Evolutionary conservation across 164 flowering plant species (phyloP), one percentile per base, ranked within the genome.

Genomic region (Brasenia schreberi): DNA sequence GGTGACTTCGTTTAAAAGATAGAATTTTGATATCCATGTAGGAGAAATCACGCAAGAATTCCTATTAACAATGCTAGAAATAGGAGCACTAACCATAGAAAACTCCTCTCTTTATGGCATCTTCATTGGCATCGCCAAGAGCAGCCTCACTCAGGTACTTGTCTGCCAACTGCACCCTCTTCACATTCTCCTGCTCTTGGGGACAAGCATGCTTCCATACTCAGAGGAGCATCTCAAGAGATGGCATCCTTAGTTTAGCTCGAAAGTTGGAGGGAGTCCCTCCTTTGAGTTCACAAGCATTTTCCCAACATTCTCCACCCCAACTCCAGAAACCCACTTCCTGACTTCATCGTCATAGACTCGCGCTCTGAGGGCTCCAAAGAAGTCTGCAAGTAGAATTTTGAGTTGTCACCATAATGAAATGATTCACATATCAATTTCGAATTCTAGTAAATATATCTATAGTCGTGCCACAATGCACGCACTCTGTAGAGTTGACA

Each of bases 131-230:
- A 19, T 79, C 78, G 60, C 82, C 85, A 6, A 82, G 80, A 56
- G 82, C 81, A 4, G 83, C 82, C 66, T 79, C 82, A 42, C 66
- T 76, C 73, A 78, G 6, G 74, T 78, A 78, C 64, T 71, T 78
- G 69, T 82, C 85, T 9, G 85, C 81, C 76, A 82, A 72, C 66
- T 82, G 85, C 65, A 82, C 83, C 73, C 85, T 79, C 85, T 82
- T 82, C 72, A 82, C 85, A 69, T 82, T 82, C 58, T 79, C 83
- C 65, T 82, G 83, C 73, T 82, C 85, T 63, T 69, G 64, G 27
- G 64, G 27, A 82, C 85, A 59, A 82, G 79, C 85, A 78, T 82
- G 74, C 70, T 59, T 5, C 80, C 85, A 62, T 80, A 82, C 69
- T 80, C 80, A 0, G n/a, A 82, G 76, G 63, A 82, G 81, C 76